Evolutionary conservation across 2,329 filamentous ascomycete species (phyloP), one percentile per base, ranked within the genome.

Genomic region (Colletotrichum caudatum): DNA sequence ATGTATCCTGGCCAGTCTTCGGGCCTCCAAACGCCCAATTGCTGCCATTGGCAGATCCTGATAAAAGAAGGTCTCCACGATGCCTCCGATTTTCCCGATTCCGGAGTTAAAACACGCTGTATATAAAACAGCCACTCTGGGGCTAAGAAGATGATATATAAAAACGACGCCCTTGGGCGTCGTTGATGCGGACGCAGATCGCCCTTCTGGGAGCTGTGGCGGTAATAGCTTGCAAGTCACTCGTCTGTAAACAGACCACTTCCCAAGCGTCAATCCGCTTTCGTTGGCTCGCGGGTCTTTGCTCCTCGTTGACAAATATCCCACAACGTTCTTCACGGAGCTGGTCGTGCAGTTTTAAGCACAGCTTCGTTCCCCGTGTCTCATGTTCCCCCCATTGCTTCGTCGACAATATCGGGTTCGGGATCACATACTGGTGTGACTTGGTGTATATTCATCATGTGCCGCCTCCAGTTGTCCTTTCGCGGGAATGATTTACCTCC

Each of bases 401-500:
- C 71, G 37, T 76, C 75, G 51, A 74, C 69, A 51, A 75, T 56
- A 33, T 76, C 72, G n/a, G 74, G 73, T 64, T 77, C 75, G 1
- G 74, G 65, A 5, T 74, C 71, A 6, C 73, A 64, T 16, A 69
- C 66, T 6, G 73, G 74, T 51, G 62, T 75, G 71, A 84, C 78
- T 46, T 83, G 78, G 74, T 90, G 88, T 74, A 89, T 90, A 77
- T 89, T 90, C 46, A 84, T 81, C 87, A 90, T 90, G 76, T 90
- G 88, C 67, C 88, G 81, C 75, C 88, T 86, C 88, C 88, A 90
- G 78, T 90, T 90, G 75, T 90, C 88, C 76, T 90, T 90, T 64
- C 88, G 81, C 1, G 88, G 87, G 74, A 90, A 90, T 0, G 85
- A 87, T 73, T 88, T 89, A 66, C 88, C 87, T 11, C 88, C 88